These are phyloP conservation scores for Starmerella floricola DNA, from an alignment of 805 yeast genomes.

Conservation along the genomic window DNA sequence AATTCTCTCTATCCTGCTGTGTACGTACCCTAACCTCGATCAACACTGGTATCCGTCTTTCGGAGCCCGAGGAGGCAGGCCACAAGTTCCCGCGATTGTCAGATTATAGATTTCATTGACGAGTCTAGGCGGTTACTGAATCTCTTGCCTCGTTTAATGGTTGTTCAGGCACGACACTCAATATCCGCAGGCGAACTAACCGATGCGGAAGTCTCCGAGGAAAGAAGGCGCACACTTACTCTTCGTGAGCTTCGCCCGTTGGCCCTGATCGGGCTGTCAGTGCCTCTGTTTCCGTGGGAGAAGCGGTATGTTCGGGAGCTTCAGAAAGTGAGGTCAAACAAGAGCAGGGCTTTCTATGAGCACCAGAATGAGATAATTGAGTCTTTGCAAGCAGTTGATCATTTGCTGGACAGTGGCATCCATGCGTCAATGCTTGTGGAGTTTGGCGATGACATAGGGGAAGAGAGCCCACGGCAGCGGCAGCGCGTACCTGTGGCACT, in stretches of 20 bases:
- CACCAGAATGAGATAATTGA: slow-evolving; percentile 50
- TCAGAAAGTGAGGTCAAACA: slow-evolving; percentile 21
- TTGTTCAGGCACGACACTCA: slow-evolving; percentile 2
- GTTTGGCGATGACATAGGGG: slow-evolving; percentile 37
- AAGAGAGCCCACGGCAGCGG: slow-evolving; percentile 20
- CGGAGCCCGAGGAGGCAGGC: no score
- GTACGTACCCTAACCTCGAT: no score
- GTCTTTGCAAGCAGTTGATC: slow-evolving; percentile 48
- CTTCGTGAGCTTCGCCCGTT: slow-evolving; percentile 38
- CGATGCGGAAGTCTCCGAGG: neutral
- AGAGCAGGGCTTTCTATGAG: slow-evolving; percentile 35
- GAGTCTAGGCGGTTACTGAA: no score
- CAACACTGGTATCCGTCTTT: no score
- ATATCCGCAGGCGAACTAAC: neutral
- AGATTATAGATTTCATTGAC: no score
- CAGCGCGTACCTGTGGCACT: slow-evolving; percentile 15
- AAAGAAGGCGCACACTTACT: slow-evolving; percentile 22
- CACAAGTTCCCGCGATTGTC: no score
- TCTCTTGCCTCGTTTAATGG: neutral
- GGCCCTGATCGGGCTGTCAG: slow-evolving; percentile 36
- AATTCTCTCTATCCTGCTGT: no score
- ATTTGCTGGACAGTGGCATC: slow-evolving; percentile 56
- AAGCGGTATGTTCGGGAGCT: slow-evolving; percentile 14
- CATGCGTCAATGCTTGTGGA: slow-evolving; percentile 51
- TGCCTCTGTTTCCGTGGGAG: slow-evolving; percentile 36